Percentiles rank a stretch among this genome's conserved stretches.
Conservation (phyloP, 208 protist species). For the Crithidia fasciculata region DNA sequence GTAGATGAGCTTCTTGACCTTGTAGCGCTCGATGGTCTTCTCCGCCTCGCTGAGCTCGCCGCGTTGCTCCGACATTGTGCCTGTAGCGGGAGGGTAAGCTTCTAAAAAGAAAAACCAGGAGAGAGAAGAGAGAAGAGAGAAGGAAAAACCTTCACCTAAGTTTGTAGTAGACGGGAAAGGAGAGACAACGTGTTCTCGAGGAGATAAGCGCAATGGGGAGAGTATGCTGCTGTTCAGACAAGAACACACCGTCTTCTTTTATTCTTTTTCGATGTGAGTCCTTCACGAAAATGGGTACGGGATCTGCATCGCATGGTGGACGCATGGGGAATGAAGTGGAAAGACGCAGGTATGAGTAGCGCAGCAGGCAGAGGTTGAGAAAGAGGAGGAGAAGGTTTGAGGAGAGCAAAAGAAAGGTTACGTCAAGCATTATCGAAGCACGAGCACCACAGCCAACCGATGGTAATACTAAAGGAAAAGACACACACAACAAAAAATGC, state of each 20-base stretch:
- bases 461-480: too few relatives aligned
- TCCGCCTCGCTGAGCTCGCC: constrained; percentile 84
- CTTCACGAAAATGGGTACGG: too few relatives aligned
- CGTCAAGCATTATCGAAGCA: too few relatives aligned
- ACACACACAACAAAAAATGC: too few relatives aligned
- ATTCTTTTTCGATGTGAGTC: background rate
- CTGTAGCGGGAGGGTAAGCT: background rate
- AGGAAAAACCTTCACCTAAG: background rate
- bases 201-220: background rate
- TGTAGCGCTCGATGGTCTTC: constrained; percentile 98
- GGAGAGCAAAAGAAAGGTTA: too few relatives aligned
- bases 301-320: too few relatives aligned
- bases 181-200: background rate
- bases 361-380: too few relatives aligned
- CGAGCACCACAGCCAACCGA: too few relatives aligned
- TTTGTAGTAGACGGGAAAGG: background rate
- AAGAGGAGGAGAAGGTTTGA: too few relatives aligned
- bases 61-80: constrained; percentile 44
- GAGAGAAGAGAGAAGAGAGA: background rate
- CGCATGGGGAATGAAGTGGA: too few relatives aligned
- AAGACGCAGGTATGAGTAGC: too few relatives aligned
- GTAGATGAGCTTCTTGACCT: constrained; percentile 99
- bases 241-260: background rate
- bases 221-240: constrained; percentile 13
- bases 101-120: background rate